Evolutionary conservation across 352 stramenopile genomes (phyloP).

Genomic region (Phytophthora rubi): DNA sequence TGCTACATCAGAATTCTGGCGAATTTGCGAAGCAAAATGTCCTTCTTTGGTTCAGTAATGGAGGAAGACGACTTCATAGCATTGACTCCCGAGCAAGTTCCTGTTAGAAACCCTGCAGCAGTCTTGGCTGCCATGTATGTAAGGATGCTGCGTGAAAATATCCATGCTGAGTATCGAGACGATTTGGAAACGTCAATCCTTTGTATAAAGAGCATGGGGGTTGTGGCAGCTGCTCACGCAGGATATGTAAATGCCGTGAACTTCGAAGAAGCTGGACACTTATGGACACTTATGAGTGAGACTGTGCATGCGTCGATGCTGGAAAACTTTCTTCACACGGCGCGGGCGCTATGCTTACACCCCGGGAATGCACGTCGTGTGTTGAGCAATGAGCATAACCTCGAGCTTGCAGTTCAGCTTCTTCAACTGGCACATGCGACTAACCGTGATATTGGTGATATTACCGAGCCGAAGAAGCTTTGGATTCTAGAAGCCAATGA

Average conservation of each 20-base stretch:
- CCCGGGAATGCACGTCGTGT: slow-evolving; percentile 60
- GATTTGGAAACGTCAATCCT: slow-evolving; percentile 67
- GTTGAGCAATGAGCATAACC: slow-evolving; percentile 43
- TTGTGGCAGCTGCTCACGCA: slow-evolving; percentile 65
- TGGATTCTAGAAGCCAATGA: slow-evolving; percentile 51
- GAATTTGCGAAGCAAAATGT: slow-evolving; percentile 55
- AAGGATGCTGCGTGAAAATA: slow-evolving; percentile 78
- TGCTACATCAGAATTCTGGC: slow-evolving; percentile 89
- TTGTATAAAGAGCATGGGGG: slow-evolving; percentile 68
- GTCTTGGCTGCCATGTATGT: slow-evolving; percentile 73
- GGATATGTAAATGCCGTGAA: slow-evolving; percentile 42
- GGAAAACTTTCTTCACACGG: slow-evolving; percentile 54
- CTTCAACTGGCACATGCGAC: slow-evolving; percentile 69
- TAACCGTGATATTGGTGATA: slow-evolving; percentile 35
- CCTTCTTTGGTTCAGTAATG: slow-evolving; percentile 44
- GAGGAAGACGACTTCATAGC: slow-evolving; percentile 63
- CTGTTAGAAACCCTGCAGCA: slow-evolving; percentile 53
- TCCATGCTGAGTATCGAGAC: slow-evolving; percentile 69
- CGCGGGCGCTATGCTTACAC: slow-evolving; percentile 63
- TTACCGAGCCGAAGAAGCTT: slow-evolving; percentile 41
- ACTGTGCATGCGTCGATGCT: slow-evolving; percentile 70
- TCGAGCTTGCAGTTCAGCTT: slow-evolving; percentile 65
- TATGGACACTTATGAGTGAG: slow-evolving; percentile 67
- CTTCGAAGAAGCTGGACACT: slow-evolving; percentile 76
- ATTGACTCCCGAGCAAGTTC: slow-evolving; percentile 61